Conservation (phyloP, 2,329 filamentous ascomycete genomes). For the Xylaria digitata region DNA sequence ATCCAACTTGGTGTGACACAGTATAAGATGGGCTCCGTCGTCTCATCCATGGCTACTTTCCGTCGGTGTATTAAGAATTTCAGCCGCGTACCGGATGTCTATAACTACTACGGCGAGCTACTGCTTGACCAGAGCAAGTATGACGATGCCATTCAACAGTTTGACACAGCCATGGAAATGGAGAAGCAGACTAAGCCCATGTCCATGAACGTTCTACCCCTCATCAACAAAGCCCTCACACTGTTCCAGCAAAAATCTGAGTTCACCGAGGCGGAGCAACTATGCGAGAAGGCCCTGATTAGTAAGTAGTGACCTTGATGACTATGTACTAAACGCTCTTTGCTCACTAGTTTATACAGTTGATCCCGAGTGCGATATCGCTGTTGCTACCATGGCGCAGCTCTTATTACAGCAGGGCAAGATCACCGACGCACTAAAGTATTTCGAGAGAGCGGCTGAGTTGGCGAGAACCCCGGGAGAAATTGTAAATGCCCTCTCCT, state of each 20-base stretch:
- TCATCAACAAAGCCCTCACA: slow-evolving; percentile 98
- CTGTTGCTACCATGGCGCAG: slow-evolving; percentile 98
- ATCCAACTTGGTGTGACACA: slow-evolving; percentile 99
- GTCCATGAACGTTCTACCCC: slow-evolving; percentile 95
- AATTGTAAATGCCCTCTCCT: slow-evolving; percentile 95
- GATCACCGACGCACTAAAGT: slow-evolving; percentile 92
- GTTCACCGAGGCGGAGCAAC: slow-evolving; percentile 91
- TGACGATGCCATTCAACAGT: slow-evolving; percentile 95
- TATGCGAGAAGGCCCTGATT: slow-evolving; percentile 97
- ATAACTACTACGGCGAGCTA: slow-evolving; percentile 99
- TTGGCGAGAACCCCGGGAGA: slow-evolving; percentile 94
- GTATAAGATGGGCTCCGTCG: slow-evolving; percentile 99
- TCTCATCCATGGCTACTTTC: slow-evolving; percentile 98
- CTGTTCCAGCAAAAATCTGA: slow-evolving; percentile 99
- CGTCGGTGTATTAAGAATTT: slow-evolving; percentile 98
- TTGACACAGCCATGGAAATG: slow-evolving; percentile 98
- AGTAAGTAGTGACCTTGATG: slow-evolving; percentile 69
- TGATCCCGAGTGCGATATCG: slow-evolving; percentile 98
- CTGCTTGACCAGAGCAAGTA: slow-evolving; percentile 97
- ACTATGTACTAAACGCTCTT: background rate
- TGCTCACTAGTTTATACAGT: slow-evolving; percentile 67
- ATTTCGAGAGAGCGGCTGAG: slow-evolving; percentile 96
- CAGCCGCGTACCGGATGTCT: slow-evolving; percentile 93
- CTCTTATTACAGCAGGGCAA: slow-evolving; percentile 97
- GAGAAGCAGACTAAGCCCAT: slow-evolving; percentile 94